Evolutionary conservation across 176 grass and related monocot genomes (phyloP).

Genomic region (Oryza punctata): DNA sequence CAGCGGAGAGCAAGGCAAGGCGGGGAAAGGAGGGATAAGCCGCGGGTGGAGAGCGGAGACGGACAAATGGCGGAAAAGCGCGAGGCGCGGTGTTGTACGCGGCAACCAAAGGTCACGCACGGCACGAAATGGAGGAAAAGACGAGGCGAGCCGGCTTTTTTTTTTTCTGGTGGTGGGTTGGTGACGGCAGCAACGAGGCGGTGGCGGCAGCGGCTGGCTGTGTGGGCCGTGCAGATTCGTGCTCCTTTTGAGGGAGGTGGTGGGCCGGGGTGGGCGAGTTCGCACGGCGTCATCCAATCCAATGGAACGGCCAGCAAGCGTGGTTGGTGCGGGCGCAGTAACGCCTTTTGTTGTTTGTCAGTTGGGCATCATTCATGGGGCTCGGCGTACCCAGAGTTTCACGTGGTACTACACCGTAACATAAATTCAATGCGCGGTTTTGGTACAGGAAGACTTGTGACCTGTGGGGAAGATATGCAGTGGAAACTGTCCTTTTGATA

Average conservation of each 20-base stretch:
- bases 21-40: not conserved
- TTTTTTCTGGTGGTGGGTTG: not conserved
- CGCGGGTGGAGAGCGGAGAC: conserved; percentile 16
- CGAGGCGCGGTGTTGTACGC: not conserved
- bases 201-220: not conserved
- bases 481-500: too few species aligned
- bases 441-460: not conserved
- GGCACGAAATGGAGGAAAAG: not conserved
- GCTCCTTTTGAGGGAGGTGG: not conserved
- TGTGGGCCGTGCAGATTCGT: not conserved
- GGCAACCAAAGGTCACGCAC: not conserved
- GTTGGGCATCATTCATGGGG: conserved; percentile 1
- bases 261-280: not conserved
- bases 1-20: too few species aligned
- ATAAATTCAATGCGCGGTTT: not conserved
- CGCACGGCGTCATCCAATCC: not conserved
- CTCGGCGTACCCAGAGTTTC: not conserved
- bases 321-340: not conserved
- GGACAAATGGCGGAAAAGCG: conserved; percentile 37
- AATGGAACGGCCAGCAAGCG: not conserved
- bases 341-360: not conserved
- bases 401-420: not conserved
- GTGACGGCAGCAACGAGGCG: not conserved
- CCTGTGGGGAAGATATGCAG: too few species aligned
- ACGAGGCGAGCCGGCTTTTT: not conserved